These are phyloP conservation scores for Herpetospermum pedunculosum DNA, from an alignment of 306 rosid species.

Conservation along the genomic window DNA sequence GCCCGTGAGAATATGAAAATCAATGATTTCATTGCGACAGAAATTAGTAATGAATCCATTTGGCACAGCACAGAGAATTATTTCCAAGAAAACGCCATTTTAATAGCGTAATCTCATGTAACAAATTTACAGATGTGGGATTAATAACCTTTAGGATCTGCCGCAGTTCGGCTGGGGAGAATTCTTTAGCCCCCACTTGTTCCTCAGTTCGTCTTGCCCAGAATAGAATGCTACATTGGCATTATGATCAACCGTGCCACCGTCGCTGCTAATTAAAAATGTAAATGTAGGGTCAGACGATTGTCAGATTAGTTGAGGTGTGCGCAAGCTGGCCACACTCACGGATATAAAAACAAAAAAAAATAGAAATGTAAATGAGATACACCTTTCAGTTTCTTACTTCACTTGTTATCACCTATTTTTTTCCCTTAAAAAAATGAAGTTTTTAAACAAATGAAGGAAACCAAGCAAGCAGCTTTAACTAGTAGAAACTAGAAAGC, in stretches of 20 bases:
- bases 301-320: too few relatives aligned
- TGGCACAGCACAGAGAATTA: neutral
- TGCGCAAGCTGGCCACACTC: too few relatives aligned
- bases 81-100: neutral
- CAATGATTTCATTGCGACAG: neutral
- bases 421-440: neutral
- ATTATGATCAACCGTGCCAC: neutral
- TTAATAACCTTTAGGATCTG: neutral
- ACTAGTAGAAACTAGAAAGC: neutral
- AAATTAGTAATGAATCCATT: neutral
- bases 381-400: neutral
- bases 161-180: neutral
- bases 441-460: neutral
- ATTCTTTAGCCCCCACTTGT: neutral
- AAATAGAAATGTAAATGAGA: neutral
- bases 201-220: neutral
- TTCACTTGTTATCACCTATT: neutral
- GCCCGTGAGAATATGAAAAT: neutral
- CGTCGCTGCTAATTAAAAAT: neutral
- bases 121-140: conserved; percentile 4
- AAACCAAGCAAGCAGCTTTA: neutral
- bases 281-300: too few relatives aligned
- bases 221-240: neutral
- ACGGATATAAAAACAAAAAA: too few relatives aligned
- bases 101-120: neutral